phyloP scores from a whole-genome alignment of 768 basidiomycete genomes.

The Hirschioporus abietinus region DNA sequence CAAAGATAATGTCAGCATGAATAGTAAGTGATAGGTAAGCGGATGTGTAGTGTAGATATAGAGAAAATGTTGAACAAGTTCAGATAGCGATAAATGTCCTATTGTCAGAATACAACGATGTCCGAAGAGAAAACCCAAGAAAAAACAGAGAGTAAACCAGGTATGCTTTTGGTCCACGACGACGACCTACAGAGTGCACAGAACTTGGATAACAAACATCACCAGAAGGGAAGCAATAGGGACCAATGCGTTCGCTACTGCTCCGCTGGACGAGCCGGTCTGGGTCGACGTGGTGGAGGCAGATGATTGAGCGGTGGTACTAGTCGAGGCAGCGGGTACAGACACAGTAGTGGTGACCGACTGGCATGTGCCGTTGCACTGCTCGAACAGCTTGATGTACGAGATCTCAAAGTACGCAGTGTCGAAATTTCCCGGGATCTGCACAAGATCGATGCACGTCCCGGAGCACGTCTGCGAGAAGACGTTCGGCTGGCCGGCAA shows the following conservation, averaged over 20 bases:
- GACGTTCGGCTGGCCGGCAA: constrained; percentile 15
- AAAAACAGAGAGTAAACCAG: neutral
- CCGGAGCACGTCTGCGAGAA: constrained; percentile 26
- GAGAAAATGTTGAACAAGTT: too few relatives aligned
- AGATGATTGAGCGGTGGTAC: neutral
- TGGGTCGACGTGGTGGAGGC: neutral
- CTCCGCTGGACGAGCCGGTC: neutral
- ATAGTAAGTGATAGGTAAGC: too few relatives aligned
- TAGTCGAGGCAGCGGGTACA: neutral
- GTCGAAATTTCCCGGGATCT: constrained; percentile 28
- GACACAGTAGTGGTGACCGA: neutral
- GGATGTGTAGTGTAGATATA: too few relatives aligned
- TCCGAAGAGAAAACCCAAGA: neutral
- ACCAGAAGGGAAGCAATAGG: neutral
- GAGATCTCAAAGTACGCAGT: constrained; percentile 38
- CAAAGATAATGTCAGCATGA: too few relatives aligned
- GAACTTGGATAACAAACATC: neutral
- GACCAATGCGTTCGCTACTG: neutral
- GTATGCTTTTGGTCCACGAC: neutral
- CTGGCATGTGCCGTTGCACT: neutral
- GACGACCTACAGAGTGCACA: neutral
- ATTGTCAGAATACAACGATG: too few relatives aligned
- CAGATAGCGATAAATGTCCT: too few relatives aligned
- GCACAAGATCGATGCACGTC: constrained; percentile 28
- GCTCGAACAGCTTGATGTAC: constrained; percentile 13